Conservation (phyloP, 768 basidiomycete genomes). For the Tremella mesenterica region DNA sequence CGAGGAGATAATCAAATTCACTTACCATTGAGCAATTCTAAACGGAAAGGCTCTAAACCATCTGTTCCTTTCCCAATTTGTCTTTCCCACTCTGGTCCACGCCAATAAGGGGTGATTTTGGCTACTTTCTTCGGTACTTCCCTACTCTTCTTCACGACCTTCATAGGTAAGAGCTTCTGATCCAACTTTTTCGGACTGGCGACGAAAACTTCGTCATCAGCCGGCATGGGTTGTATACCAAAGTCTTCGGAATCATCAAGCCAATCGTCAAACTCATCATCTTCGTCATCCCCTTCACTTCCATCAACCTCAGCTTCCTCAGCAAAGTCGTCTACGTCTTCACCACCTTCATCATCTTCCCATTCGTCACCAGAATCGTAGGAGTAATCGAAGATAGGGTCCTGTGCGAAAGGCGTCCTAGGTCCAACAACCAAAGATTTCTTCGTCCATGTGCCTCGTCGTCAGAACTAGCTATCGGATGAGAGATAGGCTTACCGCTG, state of each 20-base stretch:
- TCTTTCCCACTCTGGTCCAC: slow-evolving; percentile 75
- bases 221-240: slow-evolving; percentile 40
- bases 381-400: slow-evolving; percentile 73
- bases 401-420: slow-evolving; percentile 70
- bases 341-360: slow-evolving; percentile 73
- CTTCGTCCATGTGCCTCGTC: slow-evolving; percentile 69
- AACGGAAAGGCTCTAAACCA: slow-evolving; percentile 63
- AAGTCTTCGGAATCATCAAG: slow-evolving; percentile 65
- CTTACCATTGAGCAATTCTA: slow-evolving; percentile 78
- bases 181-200: slow-evolving; percentile 2
- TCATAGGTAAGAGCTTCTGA: slow-evolving; percentile 16
- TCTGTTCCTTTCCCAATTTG: slow-evolving; percentile 60
- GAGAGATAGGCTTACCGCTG: slow-evolving; percentile 51
- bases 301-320: slow-evolving; percentile 54
- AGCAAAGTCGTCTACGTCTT: slow-evolving; percentile 48
- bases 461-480: not conserved
- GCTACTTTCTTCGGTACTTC: slow-evolving; percentile 57
- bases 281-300: slow-evolving; percentile 49
- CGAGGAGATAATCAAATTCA: not conserved
- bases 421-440: slow-evolving; percentile 69
- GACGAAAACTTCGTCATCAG: slow-evolving; percentile 1
- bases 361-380: slow-evolving; percentile 95
- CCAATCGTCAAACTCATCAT: slow-evolving; percentile 65
- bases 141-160: slow-evolving; percentile 29
- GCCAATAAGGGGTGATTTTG: slow-evolving; percentile 66